Conservation (phyloP, 2,329 filamentous ascomycete genomes). For the Curvularia spicifera region DNA sequence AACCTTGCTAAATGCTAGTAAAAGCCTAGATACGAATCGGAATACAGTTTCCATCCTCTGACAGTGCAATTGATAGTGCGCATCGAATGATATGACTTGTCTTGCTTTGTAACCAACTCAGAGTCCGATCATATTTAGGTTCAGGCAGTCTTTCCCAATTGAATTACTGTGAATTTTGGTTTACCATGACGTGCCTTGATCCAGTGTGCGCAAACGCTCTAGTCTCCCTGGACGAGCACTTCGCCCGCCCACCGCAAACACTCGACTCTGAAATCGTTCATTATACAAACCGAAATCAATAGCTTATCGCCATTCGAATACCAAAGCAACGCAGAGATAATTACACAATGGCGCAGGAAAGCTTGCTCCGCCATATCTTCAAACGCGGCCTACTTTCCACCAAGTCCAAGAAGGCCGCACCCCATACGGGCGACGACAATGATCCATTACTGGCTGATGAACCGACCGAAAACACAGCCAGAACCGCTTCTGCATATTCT, state of each 20-base stretch:
- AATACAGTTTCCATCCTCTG: not conserved
- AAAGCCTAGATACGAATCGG: not conserved
- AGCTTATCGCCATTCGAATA: too few relatives aligned
- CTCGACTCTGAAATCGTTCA: not conserved
- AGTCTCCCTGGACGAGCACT: not conserved
- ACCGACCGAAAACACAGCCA: not conserved
- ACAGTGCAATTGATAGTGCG: not conserved
- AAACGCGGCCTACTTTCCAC: slow-evolving; percentile 14
- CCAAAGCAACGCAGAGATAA: not conserved
- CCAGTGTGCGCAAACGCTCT: not conserved
- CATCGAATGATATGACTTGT: not conserved
- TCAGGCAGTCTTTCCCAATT: not conserved
- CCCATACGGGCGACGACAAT: not conserved
- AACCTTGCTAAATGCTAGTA: not conserved
- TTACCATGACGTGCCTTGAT: not conserved
- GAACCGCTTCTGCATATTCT: not conserved
- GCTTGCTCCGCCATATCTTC: slow-evolving; percentile 26
- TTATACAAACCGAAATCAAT: not conserved
- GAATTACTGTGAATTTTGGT: not conserved
- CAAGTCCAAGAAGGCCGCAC: not conserved
- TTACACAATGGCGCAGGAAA: slow-evolving; percentile 12
- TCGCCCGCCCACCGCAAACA: not conserved
- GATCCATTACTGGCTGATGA: not conserved
- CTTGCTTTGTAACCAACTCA: not conserved
- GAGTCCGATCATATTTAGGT: not conserved